A percentile compares a stretch with the other conserved stretches of the same genome.
Evolutionary conservation across 2,329 filamentous ascomycete genomes (phyloP).

Genomic region (Sporothrix brunneoviolacea): DNA sequence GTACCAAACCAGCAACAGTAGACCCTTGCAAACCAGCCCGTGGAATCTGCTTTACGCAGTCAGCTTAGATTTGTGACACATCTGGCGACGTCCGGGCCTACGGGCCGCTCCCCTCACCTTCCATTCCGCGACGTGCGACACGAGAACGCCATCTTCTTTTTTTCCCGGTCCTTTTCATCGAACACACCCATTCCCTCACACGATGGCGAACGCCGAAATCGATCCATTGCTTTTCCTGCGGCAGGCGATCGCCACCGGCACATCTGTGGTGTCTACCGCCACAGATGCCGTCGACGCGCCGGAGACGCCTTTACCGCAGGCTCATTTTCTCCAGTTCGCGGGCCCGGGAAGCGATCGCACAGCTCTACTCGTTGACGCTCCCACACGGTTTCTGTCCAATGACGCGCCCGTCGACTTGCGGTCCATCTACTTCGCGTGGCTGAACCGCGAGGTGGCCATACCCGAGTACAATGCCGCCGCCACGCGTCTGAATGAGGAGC

Average conservation of each 20-base stretch:
- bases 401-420: conserved; percentile 73
- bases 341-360: conserved; percentile 37
- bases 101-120: conserved; percentile 9
- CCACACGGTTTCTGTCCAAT: conserved; percentile 83
- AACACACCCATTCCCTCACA: neutral
- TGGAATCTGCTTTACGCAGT: too few relatives aligned
- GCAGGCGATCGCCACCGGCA: conserved; percentile 67
- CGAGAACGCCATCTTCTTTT: neutral
- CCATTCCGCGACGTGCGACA: neutral
- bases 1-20: too few relatives aligned
- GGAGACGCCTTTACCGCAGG: conserved; percentile 62
- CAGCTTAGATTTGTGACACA: too few relatives aligned
- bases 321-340: conserved; percentile 73
- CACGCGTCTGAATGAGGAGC: conserved; percentile 70
- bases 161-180: neutral
- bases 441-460: conserved; percentile 83
- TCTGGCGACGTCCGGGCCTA: conserved; percentile 3
- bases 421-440: conserved; percentile 93
- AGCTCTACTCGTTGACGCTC: conserved; percentile 60
- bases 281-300: conserved; percentile 57
- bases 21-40: too few relatives aligned
- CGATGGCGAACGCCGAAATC: conserved; percentile 7
- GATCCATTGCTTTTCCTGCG: conserved; percentile 82
- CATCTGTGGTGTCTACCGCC: conserved; percentile 65
- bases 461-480: conserved; percentile 86